Conservation (phyloP, 495 filamentous ascomycete genomes). For the Aspergillus homomorphus region DNA sequence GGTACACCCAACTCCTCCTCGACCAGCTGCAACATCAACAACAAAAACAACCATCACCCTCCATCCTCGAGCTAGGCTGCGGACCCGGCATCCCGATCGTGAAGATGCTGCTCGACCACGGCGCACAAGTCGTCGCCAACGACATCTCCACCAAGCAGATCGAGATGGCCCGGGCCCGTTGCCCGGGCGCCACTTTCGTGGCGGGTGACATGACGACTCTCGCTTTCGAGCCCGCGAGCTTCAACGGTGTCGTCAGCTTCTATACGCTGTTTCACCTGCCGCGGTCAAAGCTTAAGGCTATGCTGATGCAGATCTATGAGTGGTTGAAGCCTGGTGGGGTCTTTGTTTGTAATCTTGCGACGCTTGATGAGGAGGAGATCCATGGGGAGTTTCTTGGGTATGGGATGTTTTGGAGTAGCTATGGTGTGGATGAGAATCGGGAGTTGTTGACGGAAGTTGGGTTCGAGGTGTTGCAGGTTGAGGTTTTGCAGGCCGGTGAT, state of each 20-base stretch:
- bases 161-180: background rate
- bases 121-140: slow-evolving; percentile 1
- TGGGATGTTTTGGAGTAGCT: slow-evolving; percentile 9
- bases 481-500: slow-evolving; percentile 3
- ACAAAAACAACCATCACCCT: no score
- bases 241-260: background rate
- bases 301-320: background rate
- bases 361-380: slow-evolving; percentile 1
- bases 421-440: background rate
- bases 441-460: background rate
- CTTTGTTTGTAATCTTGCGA: background rate
- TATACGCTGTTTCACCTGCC: slow-evolving; percentile 1
- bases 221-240: background rate
- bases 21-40: no score
- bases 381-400: slow-evolving; percentile 2
- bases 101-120: slow-evolving; percentile 3
- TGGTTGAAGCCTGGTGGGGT: slow-evolving; percentile 1
- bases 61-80: background rate
- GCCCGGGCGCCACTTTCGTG: background rate
- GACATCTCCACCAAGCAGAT: slow-evolving; percentile 6
- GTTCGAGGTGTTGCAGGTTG: slow-evolving; percentile 1
- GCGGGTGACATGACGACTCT: background rate
- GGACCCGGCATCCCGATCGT: background rate
- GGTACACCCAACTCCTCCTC: no score
- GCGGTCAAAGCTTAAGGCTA: background rate